Evolutionary conservation across 352 stramenopile species (phyloP), one percentile per base, ranked within the genome.

Genomic region (Globisporangium ultimum): DNA sequence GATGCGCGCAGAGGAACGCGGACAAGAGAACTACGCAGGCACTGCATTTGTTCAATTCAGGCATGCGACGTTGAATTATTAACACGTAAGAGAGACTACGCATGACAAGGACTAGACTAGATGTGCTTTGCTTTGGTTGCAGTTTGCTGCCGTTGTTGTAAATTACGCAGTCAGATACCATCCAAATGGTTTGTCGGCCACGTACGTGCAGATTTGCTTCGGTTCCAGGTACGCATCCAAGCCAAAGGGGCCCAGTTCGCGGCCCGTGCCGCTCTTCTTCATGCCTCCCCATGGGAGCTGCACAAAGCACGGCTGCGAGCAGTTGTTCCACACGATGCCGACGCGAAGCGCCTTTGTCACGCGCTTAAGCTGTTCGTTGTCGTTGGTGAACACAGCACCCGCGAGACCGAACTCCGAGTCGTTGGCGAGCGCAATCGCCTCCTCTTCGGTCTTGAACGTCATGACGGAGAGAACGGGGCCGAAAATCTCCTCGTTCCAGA

Each of bases 401-500:
- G 84, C 85, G 17, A 97, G 70, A 0, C 87, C 87, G 51, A 91
- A 95, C 46, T 92, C 80, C 40, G 69, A 81, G 48, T 89, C 76
- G 60, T 91, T 93, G 48, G 80, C 76, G 45, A 88, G 60, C 12
- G 47, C 61, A n/a, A 97, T 70, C 9, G 82, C 89, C 53, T 97
- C 88, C 20, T 74, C 76, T 50, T 95, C 85, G 14, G 79, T 91
- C 48, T 89, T 86, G 71, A 98, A 97, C 32, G 76, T 81, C 70
- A 93, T 84, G 3, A 96, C 69, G 0, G 72, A 87, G 17, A 96
- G 64, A 50, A 98, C 89, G 28, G 90, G 90, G 0, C 91, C 91
- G 48, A 98, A 98, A 45, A 96, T 96, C 65, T 96, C 88, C 40
- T 91, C 80, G 32, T 68, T 77, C 83, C 84, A 95, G 40, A 95